Conservation (phyloP, 192 early-diverging fungal species). For the Podila clonocystis region DNA sequence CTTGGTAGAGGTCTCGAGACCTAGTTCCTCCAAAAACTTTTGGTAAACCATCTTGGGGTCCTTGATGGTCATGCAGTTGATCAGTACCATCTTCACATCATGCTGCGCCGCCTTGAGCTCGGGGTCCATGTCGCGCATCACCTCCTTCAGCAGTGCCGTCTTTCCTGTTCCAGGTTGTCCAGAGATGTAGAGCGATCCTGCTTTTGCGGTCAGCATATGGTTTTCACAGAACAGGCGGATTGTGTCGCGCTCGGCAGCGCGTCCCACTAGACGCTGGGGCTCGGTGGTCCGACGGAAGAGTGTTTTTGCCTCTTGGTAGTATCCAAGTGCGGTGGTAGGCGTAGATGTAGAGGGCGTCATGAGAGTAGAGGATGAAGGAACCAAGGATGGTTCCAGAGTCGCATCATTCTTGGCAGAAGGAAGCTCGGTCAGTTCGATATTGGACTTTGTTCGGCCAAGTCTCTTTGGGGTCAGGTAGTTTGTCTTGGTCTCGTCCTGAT, state of each 20-base stretch:
- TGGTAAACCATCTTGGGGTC: slow-evolving; percentile 75
- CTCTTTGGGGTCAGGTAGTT: not conserved
- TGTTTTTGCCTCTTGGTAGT: slow-evolving; percentile 68
- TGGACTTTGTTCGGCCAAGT: not conserved
- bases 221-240: slow-evolving; percentile 63
- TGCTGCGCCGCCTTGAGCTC: slow-evolving; percentile 49
- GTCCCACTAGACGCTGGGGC: slow-evolving; percentile 73
- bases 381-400: not conserved
- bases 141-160: slow-evolving; percentile 82
- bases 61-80: slow-evolving; percentile 91
- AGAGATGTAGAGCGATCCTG: slow-evolving; percentile 85
- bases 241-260: slow-evolving; percentile 62
- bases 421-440: not conserved
- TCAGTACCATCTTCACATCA: slow-evolving; percentile 64
- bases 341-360: not conserved
- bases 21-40: slow-evolving; percentile 69
- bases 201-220: slow-evolving; percentile 57
- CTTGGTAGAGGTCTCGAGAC: slow-evolving; percentile 23
- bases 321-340: slow-evolving; percentile 2
- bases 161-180: slow-evolving; percentile 96
- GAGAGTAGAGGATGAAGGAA: not conserved
- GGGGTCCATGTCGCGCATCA: slow-evolving; percentile 54
- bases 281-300: slow-evolving; percentile 69
- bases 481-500: not conserved
- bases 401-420: not conserved